Conservation (phyloP, 768 basidiomycete species). For the Termitomyces sp. region DNA sequence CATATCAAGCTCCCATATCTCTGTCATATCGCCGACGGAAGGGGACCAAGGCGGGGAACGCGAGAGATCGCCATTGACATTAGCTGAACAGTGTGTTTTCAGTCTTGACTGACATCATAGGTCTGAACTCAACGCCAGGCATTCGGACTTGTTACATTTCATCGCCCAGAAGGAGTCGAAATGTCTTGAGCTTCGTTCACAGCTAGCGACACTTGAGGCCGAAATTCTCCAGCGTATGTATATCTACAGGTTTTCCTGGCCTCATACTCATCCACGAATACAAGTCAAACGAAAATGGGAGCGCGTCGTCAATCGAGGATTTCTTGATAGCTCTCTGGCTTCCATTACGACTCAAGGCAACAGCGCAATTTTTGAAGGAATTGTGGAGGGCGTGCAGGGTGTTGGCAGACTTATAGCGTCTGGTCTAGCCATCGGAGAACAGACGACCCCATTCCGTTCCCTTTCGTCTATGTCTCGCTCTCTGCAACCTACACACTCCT, state of each 20-base stretch:
- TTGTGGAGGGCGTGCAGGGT: slow-evolving; percentile 63
- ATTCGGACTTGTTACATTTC: slow-evolving; percentile 75
- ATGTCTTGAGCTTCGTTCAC: slow-evolving; percentile 76
- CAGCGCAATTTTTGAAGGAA: slow-evolving; percentile 48
- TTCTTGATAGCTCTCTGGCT: slow-evolving; percentile 20
- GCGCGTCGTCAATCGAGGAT: slow-evolving; percentile 66
- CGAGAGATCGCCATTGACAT: slow-evolving; percentile 46
- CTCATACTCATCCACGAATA: not conserved
- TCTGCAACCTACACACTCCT: slow-evolving; percentile 8
- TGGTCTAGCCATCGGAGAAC: slow-evolving; percentile 26
- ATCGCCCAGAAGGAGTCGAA: slow-evolving; percentile 87
- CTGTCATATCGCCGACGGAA: slow-evolving; percentile 17
- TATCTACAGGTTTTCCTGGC: not conserved
- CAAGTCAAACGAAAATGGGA: slow-evolving; percentile 84
- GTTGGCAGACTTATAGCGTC: slow-evolving; percentile 54
- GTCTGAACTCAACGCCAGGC: slow-evolving; percentile 37
- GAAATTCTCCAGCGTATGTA: slow-evolving; percentile 62
- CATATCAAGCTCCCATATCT: slow-evolving; percentile 9
- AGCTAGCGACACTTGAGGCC: slow-evolving; percentile 66
- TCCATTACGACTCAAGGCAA: slow-evolving; percentile 22
- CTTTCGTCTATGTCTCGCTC: not conserved
- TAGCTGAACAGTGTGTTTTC: slow-evolving; percentile 65
- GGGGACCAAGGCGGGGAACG: slow-evolving; percentile 18
- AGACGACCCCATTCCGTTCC: slow-evolving; percentile 15
- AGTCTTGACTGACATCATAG: not conserved